Conservation (phyloP, 2,329 filamentous ascomycete species). For the Xenosphaeropsis pyriputrescens region DNA sequence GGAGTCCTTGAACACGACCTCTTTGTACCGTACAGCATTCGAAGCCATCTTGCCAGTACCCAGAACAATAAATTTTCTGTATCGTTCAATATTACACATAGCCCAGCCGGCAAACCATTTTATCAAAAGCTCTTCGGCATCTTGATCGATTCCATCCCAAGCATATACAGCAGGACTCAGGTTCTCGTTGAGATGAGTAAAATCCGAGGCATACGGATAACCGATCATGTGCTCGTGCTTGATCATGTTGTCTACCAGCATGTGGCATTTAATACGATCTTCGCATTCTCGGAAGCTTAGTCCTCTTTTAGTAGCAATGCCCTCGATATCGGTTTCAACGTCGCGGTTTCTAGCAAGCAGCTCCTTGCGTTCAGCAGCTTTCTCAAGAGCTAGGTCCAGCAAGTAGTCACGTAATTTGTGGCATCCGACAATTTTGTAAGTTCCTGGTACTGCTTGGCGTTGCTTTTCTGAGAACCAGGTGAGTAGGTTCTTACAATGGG, state of each 20-base stretch:
- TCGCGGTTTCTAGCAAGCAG: slow-evolving; percentile 6
- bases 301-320: slow-evolving; percentile 8
- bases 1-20: too few relatives aligned
- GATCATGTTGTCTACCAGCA: slow-evolving; percentile 5
- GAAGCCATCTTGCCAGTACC: slow-evolving; percentile 18
- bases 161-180: slow-evolving; percentile 28
- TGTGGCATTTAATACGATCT: slow-evolving; percentile 9
- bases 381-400: slow-evolving; percentile 13
- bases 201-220: slow-evolving; percentile 1
- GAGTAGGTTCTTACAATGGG: slow-evolving; percentile 21
- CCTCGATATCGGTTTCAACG: slow-evolving; percentile 11
- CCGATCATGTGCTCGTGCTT: slow-evolving; percentile 2
- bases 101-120: slow-evolving; percentile 51
- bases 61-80: slow-evolving; percentile 38
- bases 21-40: too few relatives aligned
- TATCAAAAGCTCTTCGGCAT: slow-evolving; percentile 46
- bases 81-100: slow-evolving; percentile 29
- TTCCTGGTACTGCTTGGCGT: slow-evolving; percentile 5
- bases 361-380: slow-evolving; percentile 11
- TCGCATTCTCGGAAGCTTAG: slow-evolving; percentile 12
- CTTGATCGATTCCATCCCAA: slow-evolving; percentile 31
- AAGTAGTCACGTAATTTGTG: slow-evolving; percentile 13
- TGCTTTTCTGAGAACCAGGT: slow-evolving; percentile 22
- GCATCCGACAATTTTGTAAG: slow-evolving; percentile 10
- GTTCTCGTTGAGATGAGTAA: slow-evolving; percentile 14